phyloP scores from a whole-genome alignment of 225 moss, liverwort and hornwort genomes.

The Marchantia polymorpha region DNA sequence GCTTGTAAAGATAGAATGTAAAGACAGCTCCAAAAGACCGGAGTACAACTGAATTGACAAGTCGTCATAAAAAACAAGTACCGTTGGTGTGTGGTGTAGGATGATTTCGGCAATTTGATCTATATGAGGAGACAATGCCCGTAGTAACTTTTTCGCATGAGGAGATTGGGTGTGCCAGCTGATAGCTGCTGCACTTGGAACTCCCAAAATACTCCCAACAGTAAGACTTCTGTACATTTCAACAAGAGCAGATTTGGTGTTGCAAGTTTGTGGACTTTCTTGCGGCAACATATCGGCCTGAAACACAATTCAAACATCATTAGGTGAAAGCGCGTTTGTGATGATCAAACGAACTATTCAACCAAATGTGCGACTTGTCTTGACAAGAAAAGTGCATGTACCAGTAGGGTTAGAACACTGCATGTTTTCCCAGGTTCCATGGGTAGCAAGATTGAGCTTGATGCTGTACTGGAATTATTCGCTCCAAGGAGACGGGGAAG shows the following conservation, averaged over 20 bases:
- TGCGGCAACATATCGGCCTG: constrained; percentile 78
- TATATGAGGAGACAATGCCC: constrained; percentile 56
- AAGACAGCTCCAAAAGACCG: neutral
- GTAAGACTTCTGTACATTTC: constrained; percentile 69
- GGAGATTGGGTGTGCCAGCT: constrained; percentile 61
- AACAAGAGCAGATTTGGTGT: constrained; percentile 62
- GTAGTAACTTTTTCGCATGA: constrained; percentile 59
- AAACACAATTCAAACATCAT: constrained; percentile 11
- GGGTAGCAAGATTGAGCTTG: constrained; percentile 53
- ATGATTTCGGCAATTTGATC: constrained; percentile 84
- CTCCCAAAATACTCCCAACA: constrained; percentile 66
- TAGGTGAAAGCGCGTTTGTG: neutral
- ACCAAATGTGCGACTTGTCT: neutral
- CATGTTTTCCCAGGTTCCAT: constrained; percentile 86
- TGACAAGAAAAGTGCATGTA: constrained; percentile 29
- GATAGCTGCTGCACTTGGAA: constrained; percentile 60
- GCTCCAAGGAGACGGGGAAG: constrained; percentile 72
- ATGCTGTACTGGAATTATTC: constrained; percentile 28
- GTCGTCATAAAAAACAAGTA: constrained; percentile 28
- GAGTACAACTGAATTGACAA: neutral
- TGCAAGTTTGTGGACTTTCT: constrained; percentile 63
- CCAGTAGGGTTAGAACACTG: constrained; percentile 82
- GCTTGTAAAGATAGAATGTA: neutral
- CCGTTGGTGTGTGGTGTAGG: constrained; percentile 66
- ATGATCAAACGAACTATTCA: neutral